Evolutionary conservation across 768 basidiomycete genomes (phyloP).

Genomic region (Agaricus subrufescens): DNA sequence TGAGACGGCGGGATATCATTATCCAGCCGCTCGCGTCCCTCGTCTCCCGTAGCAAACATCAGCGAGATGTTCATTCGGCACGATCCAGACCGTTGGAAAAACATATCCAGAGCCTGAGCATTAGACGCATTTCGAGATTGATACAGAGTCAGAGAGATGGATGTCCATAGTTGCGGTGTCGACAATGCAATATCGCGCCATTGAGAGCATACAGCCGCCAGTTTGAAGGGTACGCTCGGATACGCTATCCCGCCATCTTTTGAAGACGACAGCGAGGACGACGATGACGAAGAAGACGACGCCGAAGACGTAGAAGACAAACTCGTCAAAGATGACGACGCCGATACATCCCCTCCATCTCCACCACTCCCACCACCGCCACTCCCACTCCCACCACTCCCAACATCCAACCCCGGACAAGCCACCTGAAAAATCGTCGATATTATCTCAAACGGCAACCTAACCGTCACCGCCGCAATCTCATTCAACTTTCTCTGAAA

Average conservation of each 20-base stretch:
- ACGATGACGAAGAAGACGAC: too few relatives aligned
- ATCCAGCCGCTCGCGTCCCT: background rate
- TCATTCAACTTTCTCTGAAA: slow-evolving; percentile 3
- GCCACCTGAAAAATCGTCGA: slow-evolving; percentile 7
- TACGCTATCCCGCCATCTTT: slow-evolving; percentile 5
- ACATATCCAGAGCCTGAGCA: background rate
- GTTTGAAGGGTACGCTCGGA: slow-evolving; percentile 5
- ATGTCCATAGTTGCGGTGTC: slow-evolving; percentile 9
- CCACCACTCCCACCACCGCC: background rate
- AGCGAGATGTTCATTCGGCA: background rate
- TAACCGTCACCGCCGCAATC: background rate
- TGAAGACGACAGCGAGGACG: background rate
- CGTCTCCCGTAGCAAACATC: slow-evolving; percentile 5
- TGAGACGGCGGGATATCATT: background rate
- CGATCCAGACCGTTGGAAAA: background rate
- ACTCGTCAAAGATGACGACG: too few relatives aligned
- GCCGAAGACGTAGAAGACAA: too few relatives aligned
- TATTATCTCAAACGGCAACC: slow-evolving; percentile 4
- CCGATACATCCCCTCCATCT: background rate
- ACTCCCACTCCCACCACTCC: background rate
- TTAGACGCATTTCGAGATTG: background rate
- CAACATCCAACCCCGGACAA: slow-evolving; percentile 1
- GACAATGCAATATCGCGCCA: slow-evolving; percentile 9
- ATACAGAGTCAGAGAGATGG: slow-evolving; percentile 5
- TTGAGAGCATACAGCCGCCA: slow-evolving; percentile 7